These are phyloP conservation scores for Microcyclospora pomicola DNA, from an alignment of 2,329 filamentous ascomycete genomes.

Conservation along the genomic window DNA sequence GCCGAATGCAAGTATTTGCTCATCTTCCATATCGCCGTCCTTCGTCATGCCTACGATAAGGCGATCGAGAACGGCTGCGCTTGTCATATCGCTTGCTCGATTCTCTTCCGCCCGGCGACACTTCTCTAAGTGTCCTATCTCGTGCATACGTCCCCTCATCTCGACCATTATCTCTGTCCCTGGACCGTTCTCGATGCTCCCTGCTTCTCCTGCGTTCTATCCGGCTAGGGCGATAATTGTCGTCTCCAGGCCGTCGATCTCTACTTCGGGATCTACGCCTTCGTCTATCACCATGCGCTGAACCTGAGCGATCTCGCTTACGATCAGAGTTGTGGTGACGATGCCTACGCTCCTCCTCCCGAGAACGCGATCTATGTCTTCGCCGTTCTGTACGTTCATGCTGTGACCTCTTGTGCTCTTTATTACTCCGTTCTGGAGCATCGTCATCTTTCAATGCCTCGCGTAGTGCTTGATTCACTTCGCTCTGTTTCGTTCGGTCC, in stretches of 20 bases:
- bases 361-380: conserved; percentile 14
- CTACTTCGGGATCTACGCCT: conserved; percentile 9
- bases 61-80: not conserved
- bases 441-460: conserved; percentile 30
- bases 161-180: not conserved
- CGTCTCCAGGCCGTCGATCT: conserved; percentile 4
- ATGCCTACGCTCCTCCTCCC: conserved; percentile 13
- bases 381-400: conserved; percentile 10
- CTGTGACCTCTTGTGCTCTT: not conserved
- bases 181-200: not conserved
- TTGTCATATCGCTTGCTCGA: not conserved
- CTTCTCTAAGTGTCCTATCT: not conserved
- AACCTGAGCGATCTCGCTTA: conserved; percentile 9
- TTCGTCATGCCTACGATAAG: not conserved
- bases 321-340: conserved; percentile 7
- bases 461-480: conserved; percentile 42
- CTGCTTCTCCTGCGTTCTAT: too few relatives aligned
- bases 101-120: not conserved
- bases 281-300: conserved; percentile 5
- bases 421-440: conserved; percentile 4
- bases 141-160: not conserved
- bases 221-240: not conserved
- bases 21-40: not conserved
- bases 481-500: conserved; percentile 34
- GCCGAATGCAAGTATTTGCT: not conserved